A percentile compares a stretch with the other conserved stretches of the same genome.
phyloP scores from a whole-genome alignment of 305 asterid species.

The Solanum chacoense region DNA sequence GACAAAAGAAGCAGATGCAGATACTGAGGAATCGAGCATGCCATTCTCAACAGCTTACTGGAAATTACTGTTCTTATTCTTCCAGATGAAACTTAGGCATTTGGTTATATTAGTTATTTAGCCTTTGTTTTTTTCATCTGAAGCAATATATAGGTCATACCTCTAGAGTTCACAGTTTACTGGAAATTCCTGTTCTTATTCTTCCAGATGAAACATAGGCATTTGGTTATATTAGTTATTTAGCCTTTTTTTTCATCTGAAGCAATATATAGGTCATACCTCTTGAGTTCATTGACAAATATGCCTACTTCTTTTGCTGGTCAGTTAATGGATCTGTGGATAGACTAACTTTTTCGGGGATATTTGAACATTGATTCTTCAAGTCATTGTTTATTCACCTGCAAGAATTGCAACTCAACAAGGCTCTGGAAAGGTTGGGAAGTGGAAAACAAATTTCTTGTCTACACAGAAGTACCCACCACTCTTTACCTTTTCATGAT shows the following conservation, averaged over 20 bases:
- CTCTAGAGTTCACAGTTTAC: neutral
- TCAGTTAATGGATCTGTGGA: neutral
- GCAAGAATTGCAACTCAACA: conserved; percentile 83
- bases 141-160: neutral
- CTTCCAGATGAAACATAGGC: neutral
- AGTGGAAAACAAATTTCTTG: conserved; percentile 70
- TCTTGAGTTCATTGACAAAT: neutral
- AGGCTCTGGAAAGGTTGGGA: conserved; percentile 83
- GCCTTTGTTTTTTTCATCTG: neutral
- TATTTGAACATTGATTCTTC: neutral
- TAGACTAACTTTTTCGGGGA: neutral
- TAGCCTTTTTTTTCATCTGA: neutral
- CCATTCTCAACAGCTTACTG: neutral
- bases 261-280: neutral
- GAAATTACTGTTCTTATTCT: neutral
- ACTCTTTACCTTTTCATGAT: neutral
- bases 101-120: neutral
- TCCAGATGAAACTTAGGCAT: neutral
- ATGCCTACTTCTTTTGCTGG: neutral
- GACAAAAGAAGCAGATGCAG: neutral
- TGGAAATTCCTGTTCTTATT: neutral
- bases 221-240: neutral
- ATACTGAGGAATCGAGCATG: neutral
- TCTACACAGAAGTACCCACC: conserved; percentile 65
- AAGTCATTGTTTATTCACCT: neutral